Conservation (phyloP, 2,329 filamentous ascomycete genomes). For the Ambrosiella xylebori region DNA sequence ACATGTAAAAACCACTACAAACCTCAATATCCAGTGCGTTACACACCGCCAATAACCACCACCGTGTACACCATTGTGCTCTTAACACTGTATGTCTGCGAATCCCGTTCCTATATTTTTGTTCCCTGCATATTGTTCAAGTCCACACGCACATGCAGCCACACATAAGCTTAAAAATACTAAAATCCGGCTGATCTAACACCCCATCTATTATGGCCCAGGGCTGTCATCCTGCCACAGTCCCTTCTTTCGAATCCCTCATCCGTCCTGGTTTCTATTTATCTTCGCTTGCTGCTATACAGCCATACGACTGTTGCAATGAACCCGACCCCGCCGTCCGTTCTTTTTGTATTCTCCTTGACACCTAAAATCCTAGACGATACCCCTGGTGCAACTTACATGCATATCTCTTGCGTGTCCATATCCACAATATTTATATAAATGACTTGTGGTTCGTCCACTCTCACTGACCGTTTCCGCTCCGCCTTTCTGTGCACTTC, state of each 20-base stretch:
- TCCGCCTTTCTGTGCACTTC: background rate
- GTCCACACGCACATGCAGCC: background rate
- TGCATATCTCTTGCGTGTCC: constrained; percentile 1
- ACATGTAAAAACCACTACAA: no score
- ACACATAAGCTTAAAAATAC: background rate
- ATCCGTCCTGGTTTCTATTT: background rate
- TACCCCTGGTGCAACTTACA: background rate
- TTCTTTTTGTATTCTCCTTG: background rate
- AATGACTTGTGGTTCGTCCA: background rate
- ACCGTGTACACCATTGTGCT: background rate
- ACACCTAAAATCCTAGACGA: background rate
- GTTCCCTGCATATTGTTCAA: background rate
- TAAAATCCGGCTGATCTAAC: background rate
- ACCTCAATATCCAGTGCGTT: no score
- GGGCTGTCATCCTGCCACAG: background rate
- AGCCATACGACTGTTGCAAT: no score
- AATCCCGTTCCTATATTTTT: background rate
- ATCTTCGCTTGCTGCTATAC: background rate
- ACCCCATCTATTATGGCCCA: background rate
- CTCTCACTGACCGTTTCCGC: background rate
- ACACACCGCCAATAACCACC: background rate
- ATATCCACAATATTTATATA: background rate
- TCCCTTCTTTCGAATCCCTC: background rate
- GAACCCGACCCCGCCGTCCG: no score
- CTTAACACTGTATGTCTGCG: background rate